A percentile compares a stretch with the other conserved stretches of the same genome.
Conservation (phyloP, 1,139 yeast genomes). For the Zygoascus hellenicus region DNA sequence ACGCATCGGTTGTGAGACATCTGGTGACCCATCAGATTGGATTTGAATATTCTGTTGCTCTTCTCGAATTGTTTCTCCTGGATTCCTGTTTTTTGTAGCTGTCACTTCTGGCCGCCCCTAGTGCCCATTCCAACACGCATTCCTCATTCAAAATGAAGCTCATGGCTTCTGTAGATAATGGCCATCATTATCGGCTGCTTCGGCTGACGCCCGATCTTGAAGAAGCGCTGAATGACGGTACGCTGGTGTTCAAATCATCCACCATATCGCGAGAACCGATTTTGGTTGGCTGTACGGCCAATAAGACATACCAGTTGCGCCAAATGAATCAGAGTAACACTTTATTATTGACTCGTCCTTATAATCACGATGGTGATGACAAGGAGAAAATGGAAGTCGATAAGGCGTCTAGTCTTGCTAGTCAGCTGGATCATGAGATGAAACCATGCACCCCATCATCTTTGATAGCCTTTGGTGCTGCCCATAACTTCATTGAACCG, state of each 20-base stretch:
- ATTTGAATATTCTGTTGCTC: too few species aligned
- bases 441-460: background rate
- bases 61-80: too few species aligned
- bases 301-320: constrained; percentile 57
- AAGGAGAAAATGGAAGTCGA: constrained; percentile 31
- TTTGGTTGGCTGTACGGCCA: constrained; percentile 57
- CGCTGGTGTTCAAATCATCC: constrained; percentile 45
- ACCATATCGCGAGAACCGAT: constrained; percentile 25
- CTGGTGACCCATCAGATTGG: too few species aligned
- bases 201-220: constrained; percentile 56
- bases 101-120: too few species aligned
- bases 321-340: constrained; percentile 87
- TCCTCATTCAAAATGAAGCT: background rate
- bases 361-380: constrained; percentile 21
- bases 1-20: too few species aligned
- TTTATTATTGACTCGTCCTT: constrained; percentile 45
- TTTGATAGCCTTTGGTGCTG: constrained; percentile 39
- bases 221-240: constrained; percentile 37
- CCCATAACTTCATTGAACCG: constrained; percentile 40
- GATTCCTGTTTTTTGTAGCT: too few species aligned
- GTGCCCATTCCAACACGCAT: too few species aligned
- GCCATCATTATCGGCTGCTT: constrained; percentile 43
- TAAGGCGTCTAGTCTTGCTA: background rate
- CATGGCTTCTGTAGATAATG: constrained; percentile 5
- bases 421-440: too few species aligned